Percentiles rank a stretch among this genome's conserved stretches.
Evolutionary conservation across 164 flowering plant genomes (phyloP).

Genomic region (Magnolia changhungtana): DNA sequence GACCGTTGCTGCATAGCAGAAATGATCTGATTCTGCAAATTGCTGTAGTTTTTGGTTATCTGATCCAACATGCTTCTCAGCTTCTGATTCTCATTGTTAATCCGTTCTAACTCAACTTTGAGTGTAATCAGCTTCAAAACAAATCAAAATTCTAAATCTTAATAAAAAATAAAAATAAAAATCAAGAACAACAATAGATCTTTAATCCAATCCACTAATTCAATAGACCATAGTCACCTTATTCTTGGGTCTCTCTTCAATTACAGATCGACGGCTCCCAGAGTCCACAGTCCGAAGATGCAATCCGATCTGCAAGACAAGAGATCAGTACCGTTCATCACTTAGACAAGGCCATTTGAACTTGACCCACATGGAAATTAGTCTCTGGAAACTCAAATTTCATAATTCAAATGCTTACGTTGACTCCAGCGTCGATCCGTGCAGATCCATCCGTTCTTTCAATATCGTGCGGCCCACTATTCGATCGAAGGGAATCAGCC

Average conservation of each 20-base stretch:
- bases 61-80: slow-evolving; percentile 34
- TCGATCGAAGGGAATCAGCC: background rate
- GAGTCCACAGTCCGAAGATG: slow-evolving; percentile 9
- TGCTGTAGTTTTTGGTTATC: slow-evolving; percentile 25
- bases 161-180: background rate
- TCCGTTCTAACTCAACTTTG: slow-evolving; percentile 30
- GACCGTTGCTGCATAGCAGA: slow-evolving; percentile 29
- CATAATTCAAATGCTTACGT: slow-evolving; percentile 8
- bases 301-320: slow-evolving; percentile 13
- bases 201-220: background rate
- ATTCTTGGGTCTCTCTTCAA: slow-evolving; percentile 9
- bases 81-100: slow-evolving; percentile 41
- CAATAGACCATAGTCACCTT: background rate
- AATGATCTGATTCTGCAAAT: slow-evolving; percentile 32
- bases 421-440: background rate
- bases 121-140: slow-evolving; percentile 9
- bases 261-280: background rate
- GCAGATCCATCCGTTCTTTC: background rate
- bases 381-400: background rate
- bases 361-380: background rate
- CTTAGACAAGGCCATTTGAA: background rate
- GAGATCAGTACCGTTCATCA: background rate
- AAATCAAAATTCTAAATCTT: background rate
- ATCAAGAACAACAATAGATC: background rate
- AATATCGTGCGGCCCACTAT: background rate